A percentile compares a stretch with the other conserved stretches of the same genome.
Evolutionary conservation across 2,329 filamentous ascomycete genomes (phyloP).

Genomic region (Trichoderma breve): DNA sequence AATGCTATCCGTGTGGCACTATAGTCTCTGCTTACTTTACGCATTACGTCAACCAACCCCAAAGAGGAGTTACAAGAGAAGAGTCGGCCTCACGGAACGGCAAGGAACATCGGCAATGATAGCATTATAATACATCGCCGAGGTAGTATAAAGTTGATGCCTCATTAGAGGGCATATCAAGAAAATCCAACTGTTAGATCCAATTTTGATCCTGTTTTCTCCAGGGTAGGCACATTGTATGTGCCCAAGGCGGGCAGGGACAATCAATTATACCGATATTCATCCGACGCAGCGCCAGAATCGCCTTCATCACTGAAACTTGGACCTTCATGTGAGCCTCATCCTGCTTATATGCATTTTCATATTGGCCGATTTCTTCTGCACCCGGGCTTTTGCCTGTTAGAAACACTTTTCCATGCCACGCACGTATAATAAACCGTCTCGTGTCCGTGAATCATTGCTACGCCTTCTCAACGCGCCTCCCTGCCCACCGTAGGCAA

Average conservation of each 20-base stretch:
- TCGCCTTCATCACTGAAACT: background rate
- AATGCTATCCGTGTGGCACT: background rate
- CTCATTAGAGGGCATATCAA: background rate
- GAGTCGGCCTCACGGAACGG: background rate
- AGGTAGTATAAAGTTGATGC: background rate
- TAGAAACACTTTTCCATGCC: background rate
- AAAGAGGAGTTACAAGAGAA: background rate
- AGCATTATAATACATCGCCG: background rate
- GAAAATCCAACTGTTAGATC: background rate
- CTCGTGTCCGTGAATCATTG: constrained; percentile 5
- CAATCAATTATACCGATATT: background rate
- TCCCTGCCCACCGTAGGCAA: background rate
- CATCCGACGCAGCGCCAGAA: background rate
- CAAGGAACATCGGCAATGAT: background rate
- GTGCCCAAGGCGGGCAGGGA: no score
- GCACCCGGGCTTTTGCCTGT: constrained; percentile 2
- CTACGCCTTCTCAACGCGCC: background rate
- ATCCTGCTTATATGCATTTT: background rate
- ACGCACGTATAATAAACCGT: background rate
- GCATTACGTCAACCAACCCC: background rate
- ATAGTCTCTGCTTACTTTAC: background rate
- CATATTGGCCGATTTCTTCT: background rate
- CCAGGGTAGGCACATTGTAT: background rate
- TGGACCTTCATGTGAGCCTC: background rate
- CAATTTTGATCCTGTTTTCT: background rate